Conservation (phyloP, 2,329 filamentous ascomycete genomes). For the Paracoccidioides brasiliensis region DNA sequence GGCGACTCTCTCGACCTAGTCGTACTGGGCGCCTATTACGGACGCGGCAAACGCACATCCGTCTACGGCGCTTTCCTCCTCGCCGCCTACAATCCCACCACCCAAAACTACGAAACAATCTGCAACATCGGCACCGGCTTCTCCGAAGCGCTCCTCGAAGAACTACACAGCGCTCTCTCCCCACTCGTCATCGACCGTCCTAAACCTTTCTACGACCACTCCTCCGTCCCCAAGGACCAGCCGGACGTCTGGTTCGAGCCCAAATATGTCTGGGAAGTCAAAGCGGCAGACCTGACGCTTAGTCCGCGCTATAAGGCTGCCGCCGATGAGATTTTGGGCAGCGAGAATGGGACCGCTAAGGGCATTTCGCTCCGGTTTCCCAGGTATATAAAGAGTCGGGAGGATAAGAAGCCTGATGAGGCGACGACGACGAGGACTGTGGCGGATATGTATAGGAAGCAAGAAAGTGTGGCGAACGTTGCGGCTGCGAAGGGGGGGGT, state of each 20-base stretch:
- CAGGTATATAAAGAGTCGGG: slow-evolving; percentile 76
- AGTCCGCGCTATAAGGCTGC: slow-evolving; percentile 91
- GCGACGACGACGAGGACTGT: slow-evolving; percentile 76
- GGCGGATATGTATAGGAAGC: slow-evolving; percentile 92
- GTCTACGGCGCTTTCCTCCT: slow-evolving; percentile 93
- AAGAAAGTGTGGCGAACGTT: slow-evolving; percentile 77
- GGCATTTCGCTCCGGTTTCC: slow-evolving; percentile 87
- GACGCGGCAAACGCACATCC: slow-evolving; percentile 87
- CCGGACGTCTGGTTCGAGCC: slow-evolving; percentile 99
- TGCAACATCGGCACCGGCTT: slow-evolving; percentile 99
- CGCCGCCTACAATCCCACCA: slow-evolving; percentile 74
- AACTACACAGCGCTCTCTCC: slow-evolving; percentile 63
- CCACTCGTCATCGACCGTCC: slow-evolving; percentile 72
- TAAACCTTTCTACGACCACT: slow-evolving; percentile 91
- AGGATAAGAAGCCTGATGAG: slow-evolving; percentile 91
- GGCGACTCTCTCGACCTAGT: slow-evolving; percentile 95
- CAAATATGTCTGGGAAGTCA: slow-evolving; percentile 90
- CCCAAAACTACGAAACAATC: slow-evolving; percentile 80
- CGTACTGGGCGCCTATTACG: slow-evolving; percentile 85
- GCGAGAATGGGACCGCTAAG: slow-evolving; percentile 48
- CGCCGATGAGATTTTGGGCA: slow-evolving; percentile 63
- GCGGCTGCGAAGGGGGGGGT: slow-evolving; percentile 77
- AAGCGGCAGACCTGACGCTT: slow-evolving; percentile 86
- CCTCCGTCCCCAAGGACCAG: slow-evolving; percentile 72
- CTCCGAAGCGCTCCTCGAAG: slow-evolving; percentile 83